phyloP scores from a whole-genome alignment of 495 filamentous ascomycete genomes.

The Bombardia bombarda region DNA sequence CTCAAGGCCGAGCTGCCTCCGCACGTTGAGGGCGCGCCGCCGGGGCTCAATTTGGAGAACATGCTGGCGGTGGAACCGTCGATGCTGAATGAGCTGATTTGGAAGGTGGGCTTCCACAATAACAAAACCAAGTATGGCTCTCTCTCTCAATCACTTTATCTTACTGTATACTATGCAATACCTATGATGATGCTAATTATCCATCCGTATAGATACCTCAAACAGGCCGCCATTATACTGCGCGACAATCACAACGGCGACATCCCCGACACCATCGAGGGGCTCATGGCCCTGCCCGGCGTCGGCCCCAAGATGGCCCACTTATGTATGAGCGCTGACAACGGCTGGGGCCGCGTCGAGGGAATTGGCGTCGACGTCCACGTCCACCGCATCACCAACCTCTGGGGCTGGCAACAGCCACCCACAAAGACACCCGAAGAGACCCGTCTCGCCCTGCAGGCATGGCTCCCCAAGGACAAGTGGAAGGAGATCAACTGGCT shows the following conservation, averaged over 20 bases:
- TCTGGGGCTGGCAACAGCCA: conserved; percentile 77
- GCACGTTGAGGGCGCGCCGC: conserved; percentile 21
- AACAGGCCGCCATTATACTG: conserved; percentile 65
- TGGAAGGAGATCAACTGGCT: conserved; percentile 96
- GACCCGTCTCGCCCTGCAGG: conserved; percentile 67
- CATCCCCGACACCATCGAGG: conserved; percentile 76
- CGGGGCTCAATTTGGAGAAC: conserved; percentile 65
- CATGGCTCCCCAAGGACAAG: conserved; percentile 76
- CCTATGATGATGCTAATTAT: background rate
- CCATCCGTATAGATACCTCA: conserved; percentile 52
- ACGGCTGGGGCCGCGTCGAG: conserved; percentile 49
- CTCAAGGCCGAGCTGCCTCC: conserved; percentile 66
- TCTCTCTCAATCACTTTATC: background rate
- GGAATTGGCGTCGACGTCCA: conserved; percentile 64
- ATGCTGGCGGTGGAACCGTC: conserved; percentile 65
- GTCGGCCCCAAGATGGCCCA: conserved; percentile 98
- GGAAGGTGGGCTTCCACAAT: conserved; percentile 87
- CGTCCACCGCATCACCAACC: conserved; percentile 84
- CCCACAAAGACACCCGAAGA: conserved; percentile 79
- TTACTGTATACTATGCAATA: too few relatives aligned
- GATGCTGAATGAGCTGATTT: conserved; percentile 70
- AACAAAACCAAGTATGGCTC: conserved; percentile 65
- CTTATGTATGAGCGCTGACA: conserved; percentile 61
- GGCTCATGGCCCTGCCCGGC: conserved; percentile 72
- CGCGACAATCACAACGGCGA: conserved; percentile 61